phyloP scores from a whole-genome alignment of 192 early-diverging fungal species.

The Coemansia sp. region DNA sequence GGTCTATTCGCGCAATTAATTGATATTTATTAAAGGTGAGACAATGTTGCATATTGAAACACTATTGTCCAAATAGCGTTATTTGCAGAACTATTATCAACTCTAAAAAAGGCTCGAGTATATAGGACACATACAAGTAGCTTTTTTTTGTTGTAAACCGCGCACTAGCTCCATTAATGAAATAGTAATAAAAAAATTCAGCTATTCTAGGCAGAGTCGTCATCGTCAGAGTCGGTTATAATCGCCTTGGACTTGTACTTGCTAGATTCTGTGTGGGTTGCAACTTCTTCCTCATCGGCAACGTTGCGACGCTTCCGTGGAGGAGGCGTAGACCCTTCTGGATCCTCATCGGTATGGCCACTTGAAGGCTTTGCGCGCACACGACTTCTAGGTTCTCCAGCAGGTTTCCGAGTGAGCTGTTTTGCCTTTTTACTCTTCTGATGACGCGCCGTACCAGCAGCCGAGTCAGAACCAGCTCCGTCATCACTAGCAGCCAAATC shows the following conservation, averaged over 20 bases:
- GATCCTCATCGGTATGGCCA: slow-evolving; percentile 79
- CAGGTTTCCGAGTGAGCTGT: not conserved
- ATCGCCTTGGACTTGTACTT: slow-evolving; percentile 45
- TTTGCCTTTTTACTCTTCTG: not conserved
- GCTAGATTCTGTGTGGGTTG: slow-evolving; percentile 56
- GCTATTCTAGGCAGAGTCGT: not conserved
- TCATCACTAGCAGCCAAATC: slow-evolving; percentile 9
- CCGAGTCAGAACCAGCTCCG: not conserved
- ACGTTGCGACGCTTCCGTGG: slow-evolving; percentile 71
- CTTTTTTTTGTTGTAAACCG: not conserved
- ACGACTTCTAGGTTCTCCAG: not conserved
- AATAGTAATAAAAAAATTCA: not conserved
- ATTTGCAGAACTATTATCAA: too few species aligned
- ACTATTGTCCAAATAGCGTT: too few species aligned
- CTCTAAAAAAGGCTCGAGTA: too few species aligned
- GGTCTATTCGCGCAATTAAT: too few species aligned
- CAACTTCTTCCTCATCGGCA: slow-evolving; percentile 46
- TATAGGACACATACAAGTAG: not conserved
- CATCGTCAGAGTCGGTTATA: slow-evolving; percentile 26
- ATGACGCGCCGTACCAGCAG: not conserved
- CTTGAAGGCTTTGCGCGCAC: slow-evolving; percentile 58
- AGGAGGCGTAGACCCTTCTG: slow-evolving; percentile 76
- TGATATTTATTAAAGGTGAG: too few species aligned
- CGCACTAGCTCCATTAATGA: not conserved
- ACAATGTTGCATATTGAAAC: too few species aligned